Base-by-base conservation (phyloP, 305 asterid genomes). In the Lippia alba region DNA sequence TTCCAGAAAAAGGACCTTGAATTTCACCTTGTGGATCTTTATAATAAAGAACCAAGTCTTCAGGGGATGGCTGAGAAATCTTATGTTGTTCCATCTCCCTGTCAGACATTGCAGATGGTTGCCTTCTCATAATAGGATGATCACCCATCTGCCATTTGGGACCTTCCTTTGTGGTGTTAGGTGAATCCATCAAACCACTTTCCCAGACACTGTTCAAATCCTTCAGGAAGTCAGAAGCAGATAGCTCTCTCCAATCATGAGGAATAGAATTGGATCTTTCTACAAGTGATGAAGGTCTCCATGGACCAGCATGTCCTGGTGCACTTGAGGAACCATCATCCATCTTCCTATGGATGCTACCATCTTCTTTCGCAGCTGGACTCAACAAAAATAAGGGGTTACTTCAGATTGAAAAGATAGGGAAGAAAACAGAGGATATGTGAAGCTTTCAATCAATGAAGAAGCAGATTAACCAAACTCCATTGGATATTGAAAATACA, bases 1-100 rank as follows among this genome's bases (percentile, higher is more conserved):
- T 83, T 33, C 97, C 97, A 14, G 90, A 34, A 77, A 91, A 91
- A 56, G 96, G 96, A 60, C 97, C 97, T 86, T 91, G 97, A 74
- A 83, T 81, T 70, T 67, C 80, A 62, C 96, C 96, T 64, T 84
- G 94, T 24, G 97, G 97, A 68, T 91, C 97, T 87, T 89, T 91
- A 58, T 91, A 91, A 76, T 34, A 72, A 53, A 91, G 91, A 66
- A 89, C 83, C 18, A 91, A 77, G 69, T 91, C 90, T 77, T 89
- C 97, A 17, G 97, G 97, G n/a, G 89, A 78, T 53, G 81, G 78
- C 62, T 75, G 89, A n/a, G 83, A 62, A 63, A 77, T 58, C 71
- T 78, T 86, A 32, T 75, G 82, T 44, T 76, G 56, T 70, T 85
- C 92, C 62, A 64, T 79, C 73, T 86, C 89, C 69, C 80, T 84